A percentile compares a stretch with the other conserved stretches of the same genome.
phyloP scores from a whole-genome alignment of 1,284 basidiomycete species.

The Macrocystidia cucumis region DNA sequence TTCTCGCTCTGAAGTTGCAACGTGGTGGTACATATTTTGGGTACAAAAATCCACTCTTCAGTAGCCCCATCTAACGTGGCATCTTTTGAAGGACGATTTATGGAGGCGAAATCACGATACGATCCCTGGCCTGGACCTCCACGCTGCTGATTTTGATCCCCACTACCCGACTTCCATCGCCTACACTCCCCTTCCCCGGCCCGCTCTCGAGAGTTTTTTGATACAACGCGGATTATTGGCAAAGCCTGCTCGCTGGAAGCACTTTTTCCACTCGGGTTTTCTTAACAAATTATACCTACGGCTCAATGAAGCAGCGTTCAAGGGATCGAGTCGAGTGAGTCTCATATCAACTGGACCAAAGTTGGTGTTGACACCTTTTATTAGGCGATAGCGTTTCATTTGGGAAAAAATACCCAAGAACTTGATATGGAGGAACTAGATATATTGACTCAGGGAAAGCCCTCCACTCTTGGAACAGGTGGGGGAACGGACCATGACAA shows the following conservation, averaged over 20 bases:
- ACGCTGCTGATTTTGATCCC: conserved; percentile 64
- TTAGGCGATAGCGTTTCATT: conserved; percentile 55
- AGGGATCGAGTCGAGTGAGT: conserved; percentile 40
- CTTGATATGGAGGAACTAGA: conserved; percentile 58
- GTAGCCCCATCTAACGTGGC: not conserved
- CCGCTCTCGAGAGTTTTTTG: conserved; percentile 60
- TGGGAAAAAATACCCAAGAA: conserved; percentile 43
- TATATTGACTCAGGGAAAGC: conserved; percentile 37
- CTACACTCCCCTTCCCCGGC: conserved; percentile 65
- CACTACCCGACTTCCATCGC: conserved; percentile 70
- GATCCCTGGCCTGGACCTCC: conserved; percentile 35
- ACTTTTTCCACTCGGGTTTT: conserved; percentile 63
- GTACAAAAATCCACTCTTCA: conserved; percentile 30
- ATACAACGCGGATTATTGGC: conserved; percentile 53
- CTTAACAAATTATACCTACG: conserved; percentile 73
- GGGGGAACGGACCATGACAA: conserved; percentile 70
- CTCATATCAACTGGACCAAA: conserved; percentile 3
- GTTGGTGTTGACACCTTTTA: conserved; percentile 8
- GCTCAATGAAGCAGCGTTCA: conserved; percentile 69
- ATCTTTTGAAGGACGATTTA: conserved; percentile 50
- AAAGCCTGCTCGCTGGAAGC: conserved; percentile 33
- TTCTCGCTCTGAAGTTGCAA: conserved; percentile 40
- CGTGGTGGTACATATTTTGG: conserved; percentile 84
- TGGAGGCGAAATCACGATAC: conserved; percentile 62
- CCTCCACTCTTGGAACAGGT: conserved; percentile 56